Base-by-base conservation (phyloP, 23 red algal genomes). In the Chondrus crispus region DNA sequence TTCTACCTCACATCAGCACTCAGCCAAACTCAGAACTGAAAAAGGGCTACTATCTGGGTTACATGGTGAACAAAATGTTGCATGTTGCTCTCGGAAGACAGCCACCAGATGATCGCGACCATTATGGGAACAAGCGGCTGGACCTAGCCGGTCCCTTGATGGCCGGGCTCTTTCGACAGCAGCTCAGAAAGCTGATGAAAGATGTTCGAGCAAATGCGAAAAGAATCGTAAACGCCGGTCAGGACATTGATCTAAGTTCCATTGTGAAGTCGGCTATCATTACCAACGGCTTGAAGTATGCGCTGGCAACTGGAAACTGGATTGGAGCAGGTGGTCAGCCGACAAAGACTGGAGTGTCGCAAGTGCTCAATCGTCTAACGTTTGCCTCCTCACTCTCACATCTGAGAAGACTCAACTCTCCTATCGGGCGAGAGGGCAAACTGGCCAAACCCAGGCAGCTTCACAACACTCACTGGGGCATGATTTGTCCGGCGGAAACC, bases 381-480 rank as follows among this genome's bases (percentile, higher is more conserved):
- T 99, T 93, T 93, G 97, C 97, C 33, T 93, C 97, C 39, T 87
- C 97, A 22, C 86, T 99, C 13, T 99, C 97, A 41, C 97, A 99
- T 62, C 81, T 99, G 43, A 81, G 97, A 63, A 46, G 97, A 55
- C 57, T 99, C 24, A 99, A 96, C 88, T 99, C 97, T 29, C 97
- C 97, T 1, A 99, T 99, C 80, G 97, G 97, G 20, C 89, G 94
- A 60, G 97, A 99, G 72, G 97, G 97, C 54, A 99, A 99, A 80
- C 87, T 99, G n/a, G 94, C 97, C 16, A 99, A 99, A 71, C 97
- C 97, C 12, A 85, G 97, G 9, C 97, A 99, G 78, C 88, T 99
- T 62, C 97, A 99, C 89, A 99, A 99, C 63, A 99, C 97, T 55
- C 95, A 96, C 29, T 99, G 97, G 97, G 97, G 97, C 5, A 96